Conservation (phyloP, 108 stramenopile species). For the Pseudonitzschia delicatissima region DNA sequence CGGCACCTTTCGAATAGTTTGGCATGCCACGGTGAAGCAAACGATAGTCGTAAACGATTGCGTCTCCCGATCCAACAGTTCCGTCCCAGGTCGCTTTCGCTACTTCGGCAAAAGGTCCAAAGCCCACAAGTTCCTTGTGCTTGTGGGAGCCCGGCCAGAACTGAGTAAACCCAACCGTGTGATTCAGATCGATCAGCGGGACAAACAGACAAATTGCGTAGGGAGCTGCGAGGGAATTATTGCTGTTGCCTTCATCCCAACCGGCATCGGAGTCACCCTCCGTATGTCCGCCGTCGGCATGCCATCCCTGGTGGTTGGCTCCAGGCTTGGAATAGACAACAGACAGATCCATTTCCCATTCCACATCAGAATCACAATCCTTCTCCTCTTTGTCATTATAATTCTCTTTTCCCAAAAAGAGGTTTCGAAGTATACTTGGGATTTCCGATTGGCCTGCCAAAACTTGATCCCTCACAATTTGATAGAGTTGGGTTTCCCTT, state of each 20-base stretch:
- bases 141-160: conserved; percentile 63
- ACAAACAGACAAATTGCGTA: conserved; percentile 64
- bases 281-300: conserved; percentile 57
- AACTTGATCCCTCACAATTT: background rate
- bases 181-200: conserved; percentile 58
- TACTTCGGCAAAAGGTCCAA: conserved; percentile 51
- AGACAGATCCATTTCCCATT: conserved; percentile 51
- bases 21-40: conserved; percentile 58
- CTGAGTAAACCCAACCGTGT: conserved; percentile 55
- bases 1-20: conserved; percentile 9
- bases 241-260: conserved; percentile 25
- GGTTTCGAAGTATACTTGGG: background rate
- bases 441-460: background rate
- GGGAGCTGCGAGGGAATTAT: conserved; percentile 26
- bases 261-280: conserved; percentile 38
- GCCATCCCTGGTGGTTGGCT: conserved; percentile 59
- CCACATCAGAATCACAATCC: too few species aligned
- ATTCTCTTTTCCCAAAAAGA: background rate
- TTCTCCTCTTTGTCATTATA: too few species aligned
- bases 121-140: conserved; percentile 39
- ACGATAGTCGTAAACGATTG: conserved; percentile 62
- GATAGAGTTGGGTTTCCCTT: background rate
- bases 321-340: conserved; percentile 61
- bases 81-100: conserved; percentile 40
- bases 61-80: conserved; percentile 37